phyloP scores from a whole-genome alignment of 169 alveolate genomes.

The Theileria luwenshuni region DNA sequence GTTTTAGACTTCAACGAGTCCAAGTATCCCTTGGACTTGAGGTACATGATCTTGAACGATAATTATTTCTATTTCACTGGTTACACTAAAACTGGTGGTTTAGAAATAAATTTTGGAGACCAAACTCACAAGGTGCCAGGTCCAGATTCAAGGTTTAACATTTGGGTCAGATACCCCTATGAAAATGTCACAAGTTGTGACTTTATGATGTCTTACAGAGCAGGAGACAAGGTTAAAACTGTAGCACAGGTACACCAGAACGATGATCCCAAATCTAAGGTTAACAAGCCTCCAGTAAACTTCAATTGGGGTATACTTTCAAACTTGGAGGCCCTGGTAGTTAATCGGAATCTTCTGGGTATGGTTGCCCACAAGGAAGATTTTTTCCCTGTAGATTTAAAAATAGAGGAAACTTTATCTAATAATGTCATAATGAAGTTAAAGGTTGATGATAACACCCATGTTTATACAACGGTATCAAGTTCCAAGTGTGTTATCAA shows the following conservation, averaged over 20 bases:
- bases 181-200: constrained; percentile 13
- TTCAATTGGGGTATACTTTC: constrained; percentile 64
- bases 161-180: constrained; percentile 53
- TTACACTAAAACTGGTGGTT: constrained; percentile 1
- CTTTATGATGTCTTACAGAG: constrained; percentile 18
- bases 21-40: constrained; percentile 43
- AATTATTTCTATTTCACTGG: constrained; percentile 54
- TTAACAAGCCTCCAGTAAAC: constrained; percentile 28
- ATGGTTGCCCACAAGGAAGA: constrained; percentile 24
- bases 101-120: constrained; percentile 29
- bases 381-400: constrained; percentile 30
- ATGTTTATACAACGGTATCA: constrained; percentile 53
- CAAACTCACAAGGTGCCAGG: not conserved
- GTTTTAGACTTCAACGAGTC: constrained; percentile 51
- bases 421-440: constrained; percentile 28
- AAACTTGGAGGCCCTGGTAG: constrained; percentile 40
- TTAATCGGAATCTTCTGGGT: constrained; percentile 24
- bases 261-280: not conserved
- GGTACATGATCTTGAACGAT: constrained; percentile 41
- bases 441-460: constrained; percentile 37
- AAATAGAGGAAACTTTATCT: not conserved
- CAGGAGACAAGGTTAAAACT: not conserved
- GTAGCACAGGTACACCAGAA: constrained; percentile 21
- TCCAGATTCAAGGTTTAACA: constrained; percentile 16
- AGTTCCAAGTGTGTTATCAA: constrained; percentile 38